phyloP scores from a whole-genome alignment of 2,329 filamentous ascomycete species.

The Ceratocystis alfenasii region DNA sequence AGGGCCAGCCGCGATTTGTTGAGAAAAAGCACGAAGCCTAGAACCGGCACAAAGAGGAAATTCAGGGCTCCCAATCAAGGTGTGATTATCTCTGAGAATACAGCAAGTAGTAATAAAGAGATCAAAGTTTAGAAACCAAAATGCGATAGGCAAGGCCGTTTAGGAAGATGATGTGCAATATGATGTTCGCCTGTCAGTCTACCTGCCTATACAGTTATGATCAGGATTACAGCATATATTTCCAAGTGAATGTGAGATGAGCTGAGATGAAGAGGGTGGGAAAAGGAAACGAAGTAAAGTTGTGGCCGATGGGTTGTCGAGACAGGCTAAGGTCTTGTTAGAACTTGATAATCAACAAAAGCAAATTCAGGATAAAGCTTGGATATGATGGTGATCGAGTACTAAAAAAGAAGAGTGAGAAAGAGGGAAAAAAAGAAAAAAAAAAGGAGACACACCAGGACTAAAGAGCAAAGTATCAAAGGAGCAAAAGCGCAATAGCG shows the following conservation, averaged over 20 bases:
- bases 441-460: neutral
- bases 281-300: neutral
- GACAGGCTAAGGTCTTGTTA: neutral
- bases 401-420: neutral
- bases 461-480: neutral
- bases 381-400: neutral
- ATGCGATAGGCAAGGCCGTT: neutral
- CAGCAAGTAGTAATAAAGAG: neutral
- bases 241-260: neutral
- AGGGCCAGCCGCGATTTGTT: slow-evolving; percentile 11
- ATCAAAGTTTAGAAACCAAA: neutral
- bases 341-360: neutral
- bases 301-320: neutral
- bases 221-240: neutral
- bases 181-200: neutral
- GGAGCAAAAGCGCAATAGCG: neutral
- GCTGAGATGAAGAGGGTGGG: neutral
- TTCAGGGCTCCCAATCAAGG: neutral
- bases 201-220: neutral
- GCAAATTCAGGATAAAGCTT: neutral
- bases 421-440: neutral
- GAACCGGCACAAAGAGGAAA: neutral
- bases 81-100: slow-evolving; percentile 8
- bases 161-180: slow-evolving; percentile 7
- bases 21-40: neutral